Conservation (phyloP, 176 grass and related monocot genomes). For the Cenchrus fungigraminus region DNA sequence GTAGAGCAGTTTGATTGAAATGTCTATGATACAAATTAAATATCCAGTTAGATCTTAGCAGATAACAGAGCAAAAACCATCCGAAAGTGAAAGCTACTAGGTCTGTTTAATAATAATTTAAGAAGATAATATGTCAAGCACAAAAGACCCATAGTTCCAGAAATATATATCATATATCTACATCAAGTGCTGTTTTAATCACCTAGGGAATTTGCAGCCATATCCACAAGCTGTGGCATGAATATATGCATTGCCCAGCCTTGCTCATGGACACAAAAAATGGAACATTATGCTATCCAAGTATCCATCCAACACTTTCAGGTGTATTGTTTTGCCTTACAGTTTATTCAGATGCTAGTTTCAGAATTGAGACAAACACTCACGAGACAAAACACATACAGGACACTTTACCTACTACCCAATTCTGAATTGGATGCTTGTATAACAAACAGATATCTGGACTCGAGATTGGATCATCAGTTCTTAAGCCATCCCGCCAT, state of each 20-base stretch:
- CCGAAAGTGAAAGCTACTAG: slow-evolving; percentile 83
- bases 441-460: slow-evolving; percentile 27
- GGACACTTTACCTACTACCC: slow-evolving; percentile 19
- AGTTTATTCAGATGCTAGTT: slow-evolving; percentile 2
- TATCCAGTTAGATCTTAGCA: slow-evolving; percentile 55
- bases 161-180: background rate
- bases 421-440: slow-evolving; percentile 32
- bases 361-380: background rate
- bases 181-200: background rate
- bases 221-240: too few species aligned
- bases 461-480: background rate
- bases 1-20: background rate
- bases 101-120: slow-evolving; percentile 55
- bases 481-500: slow-evolving; percentile 47
- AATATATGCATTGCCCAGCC: too few species aligned
- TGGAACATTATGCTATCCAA: background rate
- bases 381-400: background rate
- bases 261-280: background rate
- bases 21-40: background rate
- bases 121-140: slow-evolving; percentile 20
- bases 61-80: slow-evolving; percentile 80
- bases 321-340: slow-evolving; percentile 25
- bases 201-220: background rate
- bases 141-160: slow-evolving; percentile 32
- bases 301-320: slow-evolving; percentile 22